Conservation (phyloP, 495 filamentous ascomycete species). For the Cryomyces minteri region DNA sequence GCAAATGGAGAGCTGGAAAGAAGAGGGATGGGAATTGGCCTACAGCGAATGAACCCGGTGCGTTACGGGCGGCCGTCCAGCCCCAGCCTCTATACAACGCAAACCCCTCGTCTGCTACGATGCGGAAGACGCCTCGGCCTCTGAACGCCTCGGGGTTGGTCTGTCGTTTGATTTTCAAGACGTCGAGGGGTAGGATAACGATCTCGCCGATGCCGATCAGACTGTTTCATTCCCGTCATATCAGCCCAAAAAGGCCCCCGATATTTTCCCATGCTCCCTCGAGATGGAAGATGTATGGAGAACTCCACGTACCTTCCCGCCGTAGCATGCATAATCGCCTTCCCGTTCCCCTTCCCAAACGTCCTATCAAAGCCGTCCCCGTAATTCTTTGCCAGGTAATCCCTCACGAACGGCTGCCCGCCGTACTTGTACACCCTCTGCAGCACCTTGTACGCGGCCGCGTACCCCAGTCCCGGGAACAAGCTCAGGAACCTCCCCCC, state of each 20-base stretch:
- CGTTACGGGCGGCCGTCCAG: constrained; percentile 96
- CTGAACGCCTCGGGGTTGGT: constrained; percentile 98
- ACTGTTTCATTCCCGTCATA: constrained; percentile 23
- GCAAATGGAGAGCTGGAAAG: not conserved
- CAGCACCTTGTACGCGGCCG: constrained; percentile 93
- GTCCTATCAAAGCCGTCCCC: constrained; percentile 64
- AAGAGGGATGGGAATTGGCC: constrained; percentile 19
- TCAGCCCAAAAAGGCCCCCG: not conserved
- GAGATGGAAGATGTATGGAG: not conserved
- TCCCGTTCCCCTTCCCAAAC: constrained; percentile 92
- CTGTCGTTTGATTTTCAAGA: constrained; percentile 98
- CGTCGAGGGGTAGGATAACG: constrained; percentile 82
- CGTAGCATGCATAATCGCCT: constrained; percentile 94
- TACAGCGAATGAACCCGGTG: constrained; percentile 92
- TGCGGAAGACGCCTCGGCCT: constrained; percentile 76
- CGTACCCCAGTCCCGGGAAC: constrained; percentile 93
- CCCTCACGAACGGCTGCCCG: constrained; percentile 86
- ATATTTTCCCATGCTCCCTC: too few relatives aligned
- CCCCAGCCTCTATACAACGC: constrained; percentile 90
- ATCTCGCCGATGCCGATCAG: constrained; percentile 96
- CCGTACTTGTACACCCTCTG: constrained; percentile 99
- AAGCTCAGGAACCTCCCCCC: constrained; percentile 79
- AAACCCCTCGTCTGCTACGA: constrained; percentile 86
- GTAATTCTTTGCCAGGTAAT: constrained; percentile 72
- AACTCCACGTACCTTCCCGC: constrained; percentile 56